A percentile compares a stretch with the other conserved stretches of the same genome.
Evolutionary conservation across 2,329 filamentous ascomycete species (phyloP).

Genomic region (Dothideomycetidae sp.): DNA sequence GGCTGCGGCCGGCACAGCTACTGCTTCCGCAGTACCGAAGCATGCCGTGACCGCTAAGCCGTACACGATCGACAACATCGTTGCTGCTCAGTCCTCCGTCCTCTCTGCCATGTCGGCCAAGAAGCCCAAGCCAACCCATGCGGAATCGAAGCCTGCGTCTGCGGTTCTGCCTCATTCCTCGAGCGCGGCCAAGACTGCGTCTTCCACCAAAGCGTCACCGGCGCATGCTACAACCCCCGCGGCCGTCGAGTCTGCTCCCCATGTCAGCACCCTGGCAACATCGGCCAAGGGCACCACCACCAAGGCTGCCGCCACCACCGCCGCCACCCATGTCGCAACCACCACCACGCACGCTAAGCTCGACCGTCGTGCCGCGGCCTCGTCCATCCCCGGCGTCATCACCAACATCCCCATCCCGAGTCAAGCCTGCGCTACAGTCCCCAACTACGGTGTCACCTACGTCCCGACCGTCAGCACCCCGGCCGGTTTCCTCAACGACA

Average conservation of each 20-base stretch:
- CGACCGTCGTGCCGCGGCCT: constrained; percentile 1
- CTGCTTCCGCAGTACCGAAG: too few relatives aligned
- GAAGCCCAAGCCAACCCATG: not conserved
- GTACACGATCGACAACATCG: not conserved
- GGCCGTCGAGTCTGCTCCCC: constrained; percentile 2
- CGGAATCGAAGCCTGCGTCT: not conserved
- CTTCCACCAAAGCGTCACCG: constrained; percentile 1
- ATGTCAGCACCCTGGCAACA: constrained; percentile 1
- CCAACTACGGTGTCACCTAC: constrained; percentile 2
- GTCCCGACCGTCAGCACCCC: constrained; percentile 1
- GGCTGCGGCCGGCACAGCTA: too few relatives aligned
- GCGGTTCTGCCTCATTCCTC: not conserved
- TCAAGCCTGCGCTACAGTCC: constrained; percentile 7
- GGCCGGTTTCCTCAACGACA: constrained; percentile 3
- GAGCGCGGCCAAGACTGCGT: not conserved
- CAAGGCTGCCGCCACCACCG: not conserved
- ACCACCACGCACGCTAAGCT: not conserved
- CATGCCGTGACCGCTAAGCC: not conserved
- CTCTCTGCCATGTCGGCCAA: not conserved
- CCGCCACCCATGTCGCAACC: not conserved
- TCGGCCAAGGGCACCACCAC: not conserved
- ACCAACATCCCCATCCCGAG: not conserved
- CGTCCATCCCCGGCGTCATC: not conserved
- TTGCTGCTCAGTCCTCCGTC: not conserved
- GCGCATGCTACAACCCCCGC: not conserved